Conservation (phyloP, 1,139 yeast genomes). For the Hyphopichia burtonii region DNA sequence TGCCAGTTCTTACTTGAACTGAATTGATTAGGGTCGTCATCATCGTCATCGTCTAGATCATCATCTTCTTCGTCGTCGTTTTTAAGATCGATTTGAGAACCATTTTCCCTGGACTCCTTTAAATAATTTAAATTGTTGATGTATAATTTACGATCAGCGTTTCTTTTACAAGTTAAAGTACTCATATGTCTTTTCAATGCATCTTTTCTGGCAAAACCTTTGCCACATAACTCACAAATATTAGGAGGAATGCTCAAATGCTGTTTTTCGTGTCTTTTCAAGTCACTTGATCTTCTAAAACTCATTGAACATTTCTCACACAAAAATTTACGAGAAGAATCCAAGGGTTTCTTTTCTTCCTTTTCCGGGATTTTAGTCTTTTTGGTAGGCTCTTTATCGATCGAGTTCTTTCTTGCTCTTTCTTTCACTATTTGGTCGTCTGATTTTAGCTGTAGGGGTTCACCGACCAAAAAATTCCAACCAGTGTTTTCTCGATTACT, state of each 20-base stretch:
- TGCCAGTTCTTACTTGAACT: not conserved
- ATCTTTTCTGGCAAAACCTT: constrained; percentile 80
- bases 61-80: not conserved
- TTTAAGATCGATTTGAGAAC: not conserved
- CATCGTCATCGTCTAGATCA: not conserved
- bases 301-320: constrained; percentile 53
- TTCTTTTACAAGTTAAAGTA: constrained; percentile 71
- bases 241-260: constrained; percentile 61
- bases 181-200: constrained; percentile 73
- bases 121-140: constrained; percentile 29
- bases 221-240: constrained; percentile 71
- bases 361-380: constrained; percentile 1
- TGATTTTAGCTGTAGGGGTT: constrained; percentile 15
- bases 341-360: too few relatives aligned
- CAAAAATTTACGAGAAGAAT: constrained; percentile 33
- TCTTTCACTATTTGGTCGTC: not conserved
- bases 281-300: constrained; percentile 61
- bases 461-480: constrained; percentile 39
- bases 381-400: too few relatives aligned
- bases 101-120: not conserved
- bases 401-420: not conserved
- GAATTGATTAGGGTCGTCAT: not conserved
- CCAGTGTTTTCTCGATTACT: constrained; percentile 8
- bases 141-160: constrained; percentile 50
- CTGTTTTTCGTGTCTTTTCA: constrained; percentile 64